Conservation (phyloP, 2,329 filamentous ascomycete genomes). For the Colletotrichum sp. region DNA sequence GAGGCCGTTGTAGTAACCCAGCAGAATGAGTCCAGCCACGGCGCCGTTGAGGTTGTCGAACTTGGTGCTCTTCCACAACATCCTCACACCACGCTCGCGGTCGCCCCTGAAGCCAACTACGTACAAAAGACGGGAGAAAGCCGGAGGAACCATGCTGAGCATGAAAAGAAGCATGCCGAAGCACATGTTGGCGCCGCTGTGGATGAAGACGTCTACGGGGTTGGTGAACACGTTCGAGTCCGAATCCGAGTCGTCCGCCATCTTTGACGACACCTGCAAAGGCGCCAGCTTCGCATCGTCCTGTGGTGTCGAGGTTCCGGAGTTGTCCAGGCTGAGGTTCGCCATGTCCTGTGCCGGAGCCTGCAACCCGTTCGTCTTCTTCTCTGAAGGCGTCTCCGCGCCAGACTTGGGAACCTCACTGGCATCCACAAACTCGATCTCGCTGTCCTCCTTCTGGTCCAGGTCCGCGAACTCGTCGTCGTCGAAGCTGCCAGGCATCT, state of each 20-base stretch:
- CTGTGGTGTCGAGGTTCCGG: conserved; percentile 6
- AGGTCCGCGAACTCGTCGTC: conserved; percentile 36
- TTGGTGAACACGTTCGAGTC: conserved; percentile 62
- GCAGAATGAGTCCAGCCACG: conserved; percentile 79
- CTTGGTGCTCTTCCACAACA: conserved; percentile 90
- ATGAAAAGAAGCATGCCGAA: conserved; percentile 86
- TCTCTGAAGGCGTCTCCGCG: conserved; percentile 50
- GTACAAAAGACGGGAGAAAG: conserved; percentile 84
- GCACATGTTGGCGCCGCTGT: conserved; percentile 87
- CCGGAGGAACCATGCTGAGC: conserved; percentile 90
- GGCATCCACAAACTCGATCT: conserved; percentile 61
- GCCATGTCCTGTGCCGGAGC: conserved; percentile 1
- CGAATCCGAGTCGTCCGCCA: conserved; percentile 21
- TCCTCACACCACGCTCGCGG: conserved; percentile 77
- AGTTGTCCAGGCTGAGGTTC: conserved; percentile 8
- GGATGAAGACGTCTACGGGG: conserved; percentile 84
- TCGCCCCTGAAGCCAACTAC: conserved; percentile 93
- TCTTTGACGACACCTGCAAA: conserved; percentile 6
- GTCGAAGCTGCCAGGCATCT: conserved; percentile 43
- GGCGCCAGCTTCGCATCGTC: conserved; percentile 12
- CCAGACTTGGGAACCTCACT: conserved; percentile 49
- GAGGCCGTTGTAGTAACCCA: conserved; percentile 89
- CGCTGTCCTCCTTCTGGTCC: conserved; percentile 36
- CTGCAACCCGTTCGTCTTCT: conserved; percentile 36
- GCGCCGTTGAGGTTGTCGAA: conserved; percentile 93